A percentile compares a stretch with the other conserved stretches of the same genome.
phyloP scores from a whole-genome alignment of 306 rosid species.

The Alnus rubra region DNA sequence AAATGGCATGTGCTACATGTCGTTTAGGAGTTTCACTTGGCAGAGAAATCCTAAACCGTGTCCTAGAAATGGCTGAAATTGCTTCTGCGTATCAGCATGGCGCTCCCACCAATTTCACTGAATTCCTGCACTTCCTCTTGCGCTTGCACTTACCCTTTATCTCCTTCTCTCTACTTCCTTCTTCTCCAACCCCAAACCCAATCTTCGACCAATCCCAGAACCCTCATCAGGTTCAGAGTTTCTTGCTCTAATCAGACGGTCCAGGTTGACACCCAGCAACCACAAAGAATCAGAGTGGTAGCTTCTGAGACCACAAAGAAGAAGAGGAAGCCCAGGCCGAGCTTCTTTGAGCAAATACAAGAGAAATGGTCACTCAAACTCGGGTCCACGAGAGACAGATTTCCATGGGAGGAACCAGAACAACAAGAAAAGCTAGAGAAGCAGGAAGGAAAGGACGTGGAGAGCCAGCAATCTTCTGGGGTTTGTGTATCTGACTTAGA shows the following conservation, averaged over 20 bases:
- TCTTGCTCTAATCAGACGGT: slow-evolving; percentile 49
- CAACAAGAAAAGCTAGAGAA: slow-evolving; percentile 15
- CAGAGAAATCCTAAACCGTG: not conserved
- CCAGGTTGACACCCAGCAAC: slow-evolving; percentile 40
- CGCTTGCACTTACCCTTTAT: slow-evolving; percentile 21
- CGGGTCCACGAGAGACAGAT: slow-evolving; percentile 49
- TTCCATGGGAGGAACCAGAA: slow-evolving; percentile 69
- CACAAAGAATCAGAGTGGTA: slow-evolving; percentile 46
- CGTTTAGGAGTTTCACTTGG: slow-evolving; percentile 2
- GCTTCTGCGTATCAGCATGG: slow-evolving; percentile 38
- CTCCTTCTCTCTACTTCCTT: slow-evolving; percentile 45
- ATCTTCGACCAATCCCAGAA: not conserved
- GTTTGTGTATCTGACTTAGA: slow-evolving; percentile 3
- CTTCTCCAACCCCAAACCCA: slow-evolving; percentile 31
- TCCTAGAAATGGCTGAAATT: slow-evolving; percentile 5
- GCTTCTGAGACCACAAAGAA: slow-evolving; percentile 38
- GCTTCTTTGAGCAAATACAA: slow-evolving; percentile 74
- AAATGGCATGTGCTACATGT: not conserved
- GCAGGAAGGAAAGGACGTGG: slow-evolving; percentile 10
- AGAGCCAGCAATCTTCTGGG: slow-evolving; percentile 11
- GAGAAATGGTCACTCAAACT: slow-evolving; percentile 74
- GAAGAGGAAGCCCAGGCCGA: slow-evolving; percentile 65
- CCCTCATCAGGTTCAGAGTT: slow-evolving; percentile 45
- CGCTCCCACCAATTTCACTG: slow-evolving; percentile 48
- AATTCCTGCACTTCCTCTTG: slow-evolving; percentile 24